Conservation (phyloP, 306 rosid genomes). For the Castanea mollissima region DNA sequence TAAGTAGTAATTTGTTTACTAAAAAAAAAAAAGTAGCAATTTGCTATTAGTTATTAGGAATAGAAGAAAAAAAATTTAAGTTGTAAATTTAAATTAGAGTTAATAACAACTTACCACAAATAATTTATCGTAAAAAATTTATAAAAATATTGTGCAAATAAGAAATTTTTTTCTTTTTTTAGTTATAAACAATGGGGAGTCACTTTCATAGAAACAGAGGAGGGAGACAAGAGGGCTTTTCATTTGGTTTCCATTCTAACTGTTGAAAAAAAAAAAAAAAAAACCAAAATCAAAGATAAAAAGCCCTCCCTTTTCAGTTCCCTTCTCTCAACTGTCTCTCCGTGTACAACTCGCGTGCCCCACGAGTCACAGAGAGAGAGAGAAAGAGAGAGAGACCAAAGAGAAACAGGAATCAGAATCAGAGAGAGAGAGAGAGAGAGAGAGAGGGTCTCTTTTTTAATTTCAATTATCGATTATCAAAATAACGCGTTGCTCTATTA, state of each 20-base stretch:
- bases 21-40: rapidly evolving
- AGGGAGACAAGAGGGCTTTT: conserved; percentile 16
- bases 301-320: conserved; percentile 15
- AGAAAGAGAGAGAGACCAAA: conserved; percentile 17
- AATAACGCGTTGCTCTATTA: not conserved
- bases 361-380: conserved; percentile 38
- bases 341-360: conserved; percentile 83
- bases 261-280: too few relatives aligned
- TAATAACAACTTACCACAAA: rapidly evolving
- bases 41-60: too few relatives aligned
- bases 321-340: conserved; percentile 65
- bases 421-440: conserved; percentile 16
- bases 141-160: too few relatives aligned
- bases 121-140: too few relatives aligned
- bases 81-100: too few relatives aligned
- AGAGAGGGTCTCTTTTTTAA: not conserved
- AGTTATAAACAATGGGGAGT: not conserved
- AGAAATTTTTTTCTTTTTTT: too few relatives aligned
- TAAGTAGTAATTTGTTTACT: rapidly evolving
- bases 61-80: too few relatives aligned
- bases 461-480: not conserved
- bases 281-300: not conserved
- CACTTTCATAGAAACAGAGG: conserved; percentile 24
- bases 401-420: conserved; percentile 6
- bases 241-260: not conserved